Percentiles rank a stretch among this genome's conserved stretches.
Conservation (phyloP, 192 early-diverging fungal genomes). For the Obelidium mucronatum region DNA sequence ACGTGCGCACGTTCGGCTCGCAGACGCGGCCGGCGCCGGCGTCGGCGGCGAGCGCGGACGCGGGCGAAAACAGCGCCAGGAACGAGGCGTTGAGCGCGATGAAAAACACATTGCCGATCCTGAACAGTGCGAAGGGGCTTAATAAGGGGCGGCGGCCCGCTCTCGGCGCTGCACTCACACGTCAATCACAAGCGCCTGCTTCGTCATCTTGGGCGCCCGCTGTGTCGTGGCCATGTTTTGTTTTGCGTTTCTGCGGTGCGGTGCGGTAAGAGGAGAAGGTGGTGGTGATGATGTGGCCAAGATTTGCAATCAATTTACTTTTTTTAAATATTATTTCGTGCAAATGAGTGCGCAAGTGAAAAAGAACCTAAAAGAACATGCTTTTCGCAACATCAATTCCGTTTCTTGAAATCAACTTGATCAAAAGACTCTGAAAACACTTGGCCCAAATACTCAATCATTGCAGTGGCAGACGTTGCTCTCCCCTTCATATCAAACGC, state of each 20-base stretch:
- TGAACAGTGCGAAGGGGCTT: slow-evolving; percentile 4
- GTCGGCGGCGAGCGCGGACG: neutral
- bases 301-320: too few relatives aligned
- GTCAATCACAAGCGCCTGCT: slow-evolving; percentile 24
- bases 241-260: too few relatives aligned
- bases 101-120: slow-evolving; percentile 19
- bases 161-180: slow-evolving; percentile 14
- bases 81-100: slow-evolving; percentile 21
- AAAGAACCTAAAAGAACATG: too few relatives aligned
- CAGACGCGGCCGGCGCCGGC: neutral
- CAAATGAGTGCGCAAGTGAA: too few relatives aligned
- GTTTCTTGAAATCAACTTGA: slow-evolving; percentile 15
- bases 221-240: neutral
- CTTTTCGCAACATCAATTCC: slow-evolving; percentile 16
- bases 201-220: slow-evolving; percentile 1
- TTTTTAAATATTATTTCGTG: too few relatives aligned
- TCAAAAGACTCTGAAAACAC: slow-evolving; percentile 54
- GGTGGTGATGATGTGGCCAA: too few relatives aligned
- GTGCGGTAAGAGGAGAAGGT: too few relatives aligned
- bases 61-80: slow-evolving; percentile 2
- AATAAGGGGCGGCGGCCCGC: neutral
- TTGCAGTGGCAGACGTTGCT: slow-evolving; percentile 66
- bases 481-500: slow-evolving; percentile 70
- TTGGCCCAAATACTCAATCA: slow-evolving; percentile 66
- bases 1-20: slow-evolving; percentile 19